phyloP scores from a whole-genome alignment of 805 yeast species.

The Gaillardinia entomophila region DNA sequence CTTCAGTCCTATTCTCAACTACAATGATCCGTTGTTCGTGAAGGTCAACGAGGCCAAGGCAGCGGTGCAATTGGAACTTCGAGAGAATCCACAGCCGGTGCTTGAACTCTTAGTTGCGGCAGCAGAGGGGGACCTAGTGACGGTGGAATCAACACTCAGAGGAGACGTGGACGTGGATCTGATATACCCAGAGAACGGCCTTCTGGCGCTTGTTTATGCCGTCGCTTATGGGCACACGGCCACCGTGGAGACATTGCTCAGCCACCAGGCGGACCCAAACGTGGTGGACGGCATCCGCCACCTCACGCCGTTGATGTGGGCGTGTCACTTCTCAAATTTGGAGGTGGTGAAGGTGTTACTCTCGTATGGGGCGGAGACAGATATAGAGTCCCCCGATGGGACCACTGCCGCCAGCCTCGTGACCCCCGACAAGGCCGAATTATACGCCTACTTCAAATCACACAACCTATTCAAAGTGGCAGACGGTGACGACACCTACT shows the following conservation, averaged over 20 bases:
- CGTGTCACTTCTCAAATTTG: conserved; percentile 56
- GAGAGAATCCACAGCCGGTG: conserved; percentile 5
- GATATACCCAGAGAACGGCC: conserved; percentile 25
- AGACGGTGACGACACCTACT: conserved; percentile 1
- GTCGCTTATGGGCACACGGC: conserved; percentile 47
- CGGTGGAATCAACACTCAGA: conserved; percentile 22
- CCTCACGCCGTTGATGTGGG: conserved; percentile 84
- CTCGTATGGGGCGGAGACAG: conserved; percentile 60
- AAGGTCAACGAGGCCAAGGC: conserved; percentile 22
- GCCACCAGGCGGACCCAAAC: conserved; percentile 44
- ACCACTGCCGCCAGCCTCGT: conserved; percentile 52
- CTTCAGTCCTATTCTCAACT: not conserved
- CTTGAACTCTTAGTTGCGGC: conserved; percentile 25
- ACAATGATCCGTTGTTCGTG: conserved; percentile 19
- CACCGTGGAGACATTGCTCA: conserved; percentile 42
- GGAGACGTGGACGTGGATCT: conserved; percentile 15
- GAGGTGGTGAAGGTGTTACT: conserved; percentile 52
- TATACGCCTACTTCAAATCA: conserved; percentile 52
- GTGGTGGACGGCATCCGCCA: conserved; percentile 41
- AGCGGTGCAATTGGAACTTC: conserved; percentile 8
- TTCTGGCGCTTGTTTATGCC: conserved; percentile 40
- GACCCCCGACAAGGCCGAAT: conserved; percentile 44
- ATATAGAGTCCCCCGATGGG: conserved; percentile 22
- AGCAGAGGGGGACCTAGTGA: conserved; percentile 32
- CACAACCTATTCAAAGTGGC: conserved; percentile 32